Conservation (phyloP, 495 filamentous ascomycete species). For the Penicillium samsonianum region DNA sequence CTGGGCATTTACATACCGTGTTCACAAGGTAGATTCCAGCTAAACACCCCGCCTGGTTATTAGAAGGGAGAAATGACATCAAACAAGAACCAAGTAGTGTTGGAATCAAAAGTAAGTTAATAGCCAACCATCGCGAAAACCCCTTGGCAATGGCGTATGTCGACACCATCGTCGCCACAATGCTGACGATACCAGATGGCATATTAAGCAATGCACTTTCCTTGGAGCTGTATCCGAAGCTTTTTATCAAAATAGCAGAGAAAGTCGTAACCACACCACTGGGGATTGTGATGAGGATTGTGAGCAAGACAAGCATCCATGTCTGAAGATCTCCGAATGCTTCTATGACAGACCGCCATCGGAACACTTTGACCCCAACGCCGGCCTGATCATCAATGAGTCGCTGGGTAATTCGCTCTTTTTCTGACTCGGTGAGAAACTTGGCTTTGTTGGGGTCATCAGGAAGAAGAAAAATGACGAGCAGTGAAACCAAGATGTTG, state of each 20-base stretch:
- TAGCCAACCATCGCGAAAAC: conserved; percentile 49
- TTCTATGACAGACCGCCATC: conserved; percentile 32
- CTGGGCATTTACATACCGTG: conserved; percentile 28
- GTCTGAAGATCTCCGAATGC: conserved; percentile 40
- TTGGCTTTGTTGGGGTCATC: conserved; percentile 52
- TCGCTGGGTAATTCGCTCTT: conserved; percentile 34
- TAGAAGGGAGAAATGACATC: conserved; percentile 55
- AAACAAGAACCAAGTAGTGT: conserved; percentile 55
- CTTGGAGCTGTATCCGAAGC: conserved; percentile 45
- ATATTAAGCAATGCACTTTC: conserved; percentile 62
- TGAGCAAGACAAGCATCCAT: conserved; percentile 47
- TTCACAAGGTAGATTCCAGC: conserved; percentile 66
- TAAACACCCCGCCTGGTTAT: conserved; percentile 51
- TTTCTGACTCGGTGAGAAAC: conserved; percentile 55
- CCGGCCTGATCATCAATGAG: conserved; percentile 54
- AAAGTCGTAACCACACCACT: conserved; percentile 55
- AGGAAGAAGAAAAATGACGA: conserved; percentile 55
- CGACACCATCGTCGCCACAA: conserved; percentile 52
- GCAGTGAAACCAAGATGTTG: conserved; percentile 52
- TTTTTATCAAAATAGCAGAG: conserved; percentile 47
- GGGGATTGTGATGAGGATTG: conserved; percentile 50
- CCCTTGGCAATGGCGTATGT: conserved; percentile 43
- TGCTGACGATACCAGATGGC: conserved; percentile 61
- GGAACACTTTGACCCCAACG: conserved; percentile 46
- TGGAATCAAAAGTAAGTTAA: conserved; percentile 40